These are phyloP conservation scores for Lichtheimia hyalospora DNA, from an alignment of 371 early-diverging fungal genomes.

Conservation along the genomic window DNA sequence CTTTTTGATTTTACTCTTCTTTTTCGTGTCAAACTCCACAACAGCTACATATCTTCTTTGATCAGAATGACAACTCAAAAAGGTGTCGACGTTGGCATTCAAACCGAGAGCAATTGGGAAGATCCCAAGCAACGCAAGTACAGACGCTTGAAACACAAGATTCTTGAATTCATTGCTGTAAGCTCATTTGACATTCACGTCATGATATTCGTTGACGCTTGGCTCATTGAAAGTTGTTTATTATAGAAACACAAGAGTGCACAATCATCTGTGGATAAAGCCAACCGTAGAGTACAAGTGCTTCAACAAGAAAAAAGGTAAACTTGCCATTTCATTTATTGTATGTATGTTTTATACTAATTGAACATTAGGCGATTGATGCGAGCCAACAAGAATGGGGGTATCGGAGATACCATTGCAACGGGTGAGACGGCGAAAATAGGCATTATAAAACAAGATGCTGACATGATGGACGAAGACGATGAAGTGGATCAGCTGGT, in stretches of 20 bases:
- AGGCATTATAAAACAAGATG: conserved; percentile 14
- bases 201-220: background rate
- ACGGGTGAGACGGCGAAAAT: conserved; percentile 12
- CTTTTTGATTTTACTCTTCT: too few relatives aligned
- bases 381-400: conserved; percentile 10
- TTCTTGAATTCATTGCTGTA: conserved; percentile 24
- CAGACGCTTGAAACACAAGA: conserved; percentile 23
- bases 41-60: too few relatives aligned
- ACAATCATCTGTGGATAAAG: conserved; percentile 17
- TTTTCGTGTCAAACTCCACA: background rate
- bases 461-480: conserved; percentile 10
- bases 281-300: conserved; percentile 15
- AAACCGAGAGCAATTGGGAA: conserved; percentile 16
- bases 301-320: conserved; percentile 19
- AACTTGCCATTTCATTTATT: background rate
- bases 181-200: background rate
- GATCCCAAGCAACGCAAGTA: conserved; percentile 20
- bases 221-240: background rate
- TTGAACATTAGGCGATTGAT: conserved; percentile 4
- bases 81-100: conserved; percentile 11
- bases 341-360: too few relatives aligned
- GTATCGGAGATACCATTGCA: conserved; percentile 14
- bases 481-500: conserved; percentile 17
- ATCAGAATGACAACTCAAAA: conserved; percentile 9
- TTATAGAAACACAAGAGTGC: conserved; percentile 23